Base-by-base conservation (phyloP, 345 rosid species). In the Boechera divaricarpa region DNA sequence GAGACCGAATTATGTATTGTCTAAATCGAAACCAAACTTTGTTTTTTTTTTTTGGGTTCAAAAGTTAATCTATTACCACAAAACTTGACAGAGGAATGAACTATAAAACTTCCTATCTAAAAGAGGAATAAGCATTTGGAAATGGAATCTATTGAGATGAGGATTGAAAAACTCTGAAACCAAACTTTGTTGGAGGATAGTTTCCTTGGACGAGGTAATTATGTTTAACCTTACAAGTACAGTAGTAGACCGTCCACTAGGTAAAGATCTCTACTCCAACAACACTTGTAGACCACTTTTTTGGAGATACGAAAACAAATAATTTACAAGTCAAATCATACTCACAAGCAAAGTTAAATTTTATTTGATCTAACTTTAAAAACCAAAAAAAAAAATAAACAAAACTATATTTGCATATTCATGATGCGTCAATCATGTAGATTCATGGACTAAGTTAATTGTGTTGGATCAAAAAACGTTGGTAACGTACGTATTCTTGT, bases 211-310 rank as follows among this genome's bases (percentile, higher is more conserved):
- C 63, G 44, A 72, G 52, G 60, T 45, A 10, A 55, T 44, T 44
- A 55, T 55, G 56, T 15, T 74, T 74, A 65, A 24, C 45, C 56
- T 39, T 74, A 53, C 62, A 52, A 7, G 29, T 28, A 28, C 2
- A 28, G 2, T 28, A 39, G 55, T 52, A 73, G 77, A 73, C 45
- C 44, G 59, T 54, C 59, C 56, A 63, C 70, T 74, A 55, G 63
- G 64, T 54, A 38, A 65, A 74, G 48, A 42, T 69, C 47, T 54
- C 18, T 15, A 13, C 31, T 33, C 51, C 45, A 56, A 45, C 21
- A 13, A 52, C 45, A 63, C 15, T 5, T 7, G 28, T 48, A 41
- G 21, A 44, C 35, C 45, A 29, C 4, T 31, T 56, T 55, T 56
- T 56, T 1, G 10, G 11, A 36, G 51, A 35, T 35, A 15, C 29